Percentiles rank a stretch among this genome's conserved stretches.
phyloP scores from a whole-genome alignment of 2,329 filamentous ascomycete genomes.

The Cephalotrichum gorgonifer region DNA sequence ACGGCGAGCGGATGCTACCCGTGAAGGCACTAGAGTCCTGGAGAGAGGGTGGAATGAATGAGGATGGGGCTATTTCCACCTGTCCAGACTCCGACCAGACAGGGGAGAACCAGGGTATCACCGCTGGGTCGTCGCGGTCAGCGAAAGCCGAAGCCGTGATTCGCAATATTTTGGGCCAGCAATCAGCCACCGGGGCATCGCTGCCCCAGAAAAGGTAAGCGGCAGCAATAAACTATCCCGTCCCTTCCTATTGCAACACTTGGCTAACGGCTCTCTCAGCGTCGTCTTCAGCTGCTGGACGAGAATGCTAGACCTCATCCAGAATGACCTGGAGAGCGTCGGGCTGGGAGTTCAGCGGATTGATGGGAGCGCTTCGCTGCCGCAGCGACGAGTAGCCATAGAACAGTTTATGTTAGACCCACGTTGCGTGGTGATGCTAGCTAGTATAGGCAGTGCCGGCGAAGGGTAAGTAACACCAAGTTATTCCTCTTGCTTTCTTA shows the following conservation, averaged over 20 bases:
- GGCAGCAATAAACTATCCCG: neutral
- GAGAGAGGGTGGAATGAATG: constrained; percentile 1
- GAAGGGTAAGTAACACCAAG: constrained; percentile 15
- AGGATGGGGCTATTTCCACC: neutral
- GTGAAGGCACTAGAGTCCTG: constrained; percentile 6
- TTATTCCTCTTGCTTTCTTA: neutral
- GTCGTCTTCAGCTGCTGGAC: constrained; percentile 18
- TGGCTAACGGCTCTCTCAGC: constrained; percentile 10
- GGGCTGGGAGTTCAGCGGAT: constrained; percentile 13
- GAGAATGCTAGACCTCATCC: constrained; percentile 18
- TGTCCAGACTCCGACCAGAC: neutral
- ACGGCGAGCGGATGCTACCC: constrained; percentile 16
- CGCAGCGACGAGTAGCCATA: constrained; percentile 7
- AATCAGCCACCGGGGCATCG: too few relatives aligned
- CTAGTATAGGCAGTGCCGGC: constrained; percentile 18
- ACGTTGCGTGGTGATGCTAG: constrained; percentile 16
- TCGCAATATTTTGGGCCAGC: too few relatives aligned
- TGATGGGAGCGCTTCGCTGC: constrained; percentile 13
- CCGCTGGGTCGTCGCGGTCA: too few relatives aligned
- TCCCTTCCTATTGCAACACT: neutral
- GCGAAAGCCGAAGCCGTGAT: too few relatives aligned
- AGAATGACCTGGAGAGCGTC: constrained; percentile 6
- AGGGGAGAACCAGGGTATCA: too few relatives aligned
- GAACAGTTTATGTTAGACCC: constrained; percentile 9
- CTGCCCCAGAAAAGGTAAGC: neutral